phyloP scores from a whole-genome alignment of 176 grass and related monocot genomes.

The Guadua angustifolia region DNA sequence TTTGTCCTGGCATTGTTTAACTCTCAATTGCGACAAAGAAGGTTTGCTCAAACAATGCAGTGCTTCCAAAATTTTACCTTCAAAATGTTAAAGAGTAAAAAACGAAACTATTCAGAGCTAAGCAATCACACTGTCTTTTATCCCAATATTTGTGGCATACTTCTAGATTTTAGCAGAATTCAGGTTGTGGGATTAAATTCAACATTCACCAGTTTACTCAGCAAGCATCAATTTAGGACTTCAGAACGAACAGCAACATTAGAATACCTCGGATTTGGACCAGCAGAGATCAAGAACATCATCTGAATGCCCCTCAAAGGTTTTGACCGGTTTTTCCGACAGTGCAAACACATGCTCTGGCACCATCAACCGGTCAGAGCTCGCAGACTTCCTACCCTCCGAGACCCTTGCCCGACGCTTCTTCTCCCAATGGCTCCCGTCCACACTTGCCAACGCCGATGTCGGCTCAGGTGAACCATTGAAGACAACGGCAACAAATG shows the following conservation, averaged over 20 bases:
- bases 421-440: conserved; percentile 67
- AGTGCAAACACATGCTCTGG: conserved; percentile 82
- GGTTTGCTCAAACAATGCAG: conserved; percentile 12
- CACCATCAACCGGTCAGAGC: conserved; percentile 68
- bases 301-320: conserved; percentile 73
- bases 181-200: background rate
- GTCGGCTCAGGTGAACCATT: conserved; percentile 62
- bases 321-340: conserved; percentile 77
- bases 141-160: background rate
- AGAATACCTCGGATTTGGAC: conserved; percentile 89
- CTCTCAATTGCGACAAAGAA: background rate
- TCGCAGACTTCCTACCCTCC: conserved; percentile 50
- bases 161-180: conserved; percentile 35
- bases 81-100: background rate
- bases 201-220: background rate
- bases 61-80: background rate
- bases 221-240: conserved; percentile 8
- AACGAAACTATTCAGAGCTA: background rate
- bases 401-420: conserved; percentile 61
- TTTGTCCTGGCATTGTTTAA: conserved; percentile 1
- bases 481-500: conserved; percentile 60
- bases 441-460: conserved; percentile 50
- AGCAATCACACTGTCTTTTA: background rate
- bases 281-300: conserved; percentile 98
- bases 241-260: conserved; percentile 9